A percentile compares a stretch with the other conserved stretches of the same genome.
phyloP scores from a whole-genome alignment of 139 green algal genomes.

The Desmodesmus armatus region DNA sequence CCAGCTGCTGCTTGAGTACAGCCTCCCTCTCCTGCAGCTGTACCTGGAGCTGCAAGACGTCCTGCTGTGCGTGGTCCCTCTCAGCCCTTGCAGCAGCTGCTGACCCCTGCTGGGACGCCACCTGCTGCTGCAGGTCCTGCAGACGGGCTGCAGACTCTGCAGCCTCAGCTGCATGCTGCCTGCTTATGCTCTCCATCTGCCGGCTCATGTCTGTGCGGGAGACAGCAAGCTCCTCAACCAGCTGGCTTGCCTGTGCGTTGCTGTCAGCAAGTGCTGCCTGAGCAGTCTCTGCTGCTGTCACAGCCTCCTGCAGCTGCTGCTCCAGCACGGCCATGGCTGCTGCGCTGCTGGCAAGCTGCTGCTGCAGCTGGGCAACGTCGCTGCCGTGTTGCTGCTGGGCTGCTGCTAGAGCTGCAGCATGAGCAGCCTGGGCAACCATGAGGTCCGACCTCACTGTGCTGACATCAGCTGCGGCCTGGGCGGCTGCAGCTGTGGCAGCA shows the following conservation, averaged over 20 bases:
- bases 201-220: background rate
- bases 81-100: background rate
- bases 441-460: background rate
- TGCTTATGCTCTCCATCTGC: background rate
- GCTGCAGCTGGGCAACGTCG: background rate
- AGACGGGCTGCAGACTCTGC: background rate
- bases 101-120: background rate
- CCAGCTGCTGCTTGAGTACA: constrained; percentile 11
- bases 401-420: background rate
- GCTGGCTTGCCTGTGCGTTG: background rate
- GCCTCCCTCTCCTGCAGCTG: background rate
- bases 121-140: background rate
- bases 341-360: background rate
- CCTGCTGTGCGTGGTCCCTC: too few species aligned
- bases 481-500: background rate
- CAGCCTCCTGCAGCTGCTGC: background rate
- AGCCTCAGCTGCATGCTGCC: background rate
- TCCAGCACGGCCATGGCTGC: background rate
- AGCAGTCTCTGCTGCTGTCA: background rate
- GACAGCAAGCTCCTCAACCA: background rate
- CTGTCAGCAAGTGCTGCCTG: background rate
- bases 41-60: constrained; percentile 20
- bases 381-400: background rate
- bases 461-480: background rate
- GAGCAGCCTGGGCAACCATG: background rate